These are phyloP conservation scores for Suillus cothurnatus DNA, from an alignment of 768 basidiomycete genomes.

Conservation along the genomic window DNA sequence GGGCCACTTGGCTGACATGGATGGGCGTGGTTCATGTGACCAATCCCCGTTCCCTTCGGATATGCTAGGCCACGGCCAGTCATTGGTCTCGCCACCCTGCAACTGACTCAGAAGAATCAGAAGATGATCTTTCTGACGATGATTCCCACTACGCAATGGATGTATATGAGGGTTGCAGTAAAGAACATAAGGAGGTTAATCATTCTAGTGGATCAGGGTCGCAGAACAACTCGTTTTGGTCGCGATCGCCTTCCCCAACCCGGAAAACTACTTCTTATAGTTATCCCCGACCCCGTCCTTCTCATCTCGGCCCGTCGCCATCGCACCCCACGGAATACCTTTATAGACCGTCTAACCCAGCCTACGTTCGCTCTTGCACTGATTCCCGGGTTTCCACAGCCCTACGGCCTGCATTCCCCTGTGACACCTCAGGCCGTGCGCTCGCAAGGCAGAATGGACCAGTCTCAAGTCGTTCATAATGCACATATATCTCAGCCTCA, in stretches of 20 bases:
- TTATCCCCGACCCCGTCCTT: constrained; percentile 3
- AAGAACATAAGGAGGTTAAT: constrained; percentile 21
- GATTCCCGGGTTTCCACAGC: constrained; percentile 37
- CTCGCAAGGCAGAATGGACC: background rate
- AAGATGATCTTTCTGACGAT: constrained; percentile 29
- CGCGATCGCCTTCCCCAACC: constrained; percentile 12
- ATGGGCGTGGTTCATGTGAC: constrained; percentile 18
- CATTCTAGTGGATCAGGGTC: constrained; percentile 7
- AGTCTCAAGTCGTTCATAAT: background rate
- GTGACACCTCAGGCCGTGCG: constrained; percentile 4
- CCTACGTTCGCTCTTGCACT: constrained; percentile 35
- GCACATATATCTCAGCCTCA: background rate
- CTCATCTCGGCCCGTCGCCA: constrained; percentile 8
- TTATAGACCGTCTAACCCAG: constrained; percentile 33
- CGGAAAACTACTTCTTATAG: constrained; percentile 7
- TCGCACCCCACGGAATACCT: constrained; percentile 23
- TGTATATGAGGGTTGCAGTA: constrained; percentile 2
- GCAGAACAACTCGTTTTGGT: constrained; percentile 9
- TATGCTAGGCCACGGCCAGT: constrained; percentile 12
- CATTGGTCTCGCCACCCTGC: constrained; percentile 33
- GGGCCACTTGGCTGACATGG: constrained; percentile 22
- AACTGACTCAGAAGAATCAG: constrained; percentile 20
- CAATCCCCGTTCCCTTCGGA: constrained; percentile 9
- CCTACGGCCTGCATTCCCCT: constrained; percentile 34
- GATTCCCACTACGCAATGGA: constrained; percentile 30